Base-by-base conservation (phyloP, 345 rosid species). In the Cardamine occulta region DNA sequence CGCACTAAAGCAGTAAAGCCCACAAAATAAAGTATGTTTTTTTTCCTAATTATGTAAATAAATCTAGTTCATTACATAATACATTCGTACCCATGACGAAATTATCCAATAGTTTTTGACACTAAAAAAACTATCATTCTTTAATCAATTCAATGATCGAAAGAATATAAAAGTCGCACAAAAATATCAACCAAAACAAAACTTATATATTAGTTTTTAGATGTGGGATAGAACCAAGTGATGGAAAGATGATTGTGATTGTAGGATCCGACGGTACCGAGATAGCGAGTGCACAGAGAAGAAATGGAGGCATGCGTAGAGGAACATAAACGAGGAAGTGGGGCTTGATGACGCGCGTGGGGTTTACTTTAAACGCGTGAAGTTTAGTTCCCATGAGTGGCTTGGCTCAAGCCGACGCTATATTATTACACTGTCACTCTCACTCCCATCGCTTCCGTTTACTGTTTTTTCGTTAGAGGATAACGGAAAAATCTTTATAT, bases 341-440 rank as follows among this genome's bases (percentile, higher is more conserved):
- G 61, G 76, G 28, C 44, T 73, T 66, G 66, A 74, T 66, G 60
- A 53, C 79, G 79, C 79, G 79, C 74, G 74, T 68, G 63, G 63
- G 39, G 2, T 59, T 59, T 67, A 55, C 79, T 75, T 60, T 75
- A 48, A 67, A 75, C 62, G 45, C 79, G 79, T 75, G 74, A 67
- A 66, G 49, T 74, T 45, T 45, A 37, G 1, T 65, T 15, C 29
- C 24, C 12, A 60, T n/a, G 39, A 7, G 28, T 37, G 73, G 73
- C 73, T 74, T 39, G 34, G 49, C 23, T 49, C 53, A 40, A 67
- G 77, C 77, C 63, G 72, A 55, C 21, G 13, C 10, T 74, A 48
- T 4, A 9, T 21, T n/a, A n/a, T 12, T 18, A 63, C 54, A 73
- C 48, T 55, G 23, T 58, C 72, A 34, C 77, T 55, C 17, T 71